Base-by-base conservation (phyloP, 306 rosid genomes). In the Ormosia emarginata region DNA sequence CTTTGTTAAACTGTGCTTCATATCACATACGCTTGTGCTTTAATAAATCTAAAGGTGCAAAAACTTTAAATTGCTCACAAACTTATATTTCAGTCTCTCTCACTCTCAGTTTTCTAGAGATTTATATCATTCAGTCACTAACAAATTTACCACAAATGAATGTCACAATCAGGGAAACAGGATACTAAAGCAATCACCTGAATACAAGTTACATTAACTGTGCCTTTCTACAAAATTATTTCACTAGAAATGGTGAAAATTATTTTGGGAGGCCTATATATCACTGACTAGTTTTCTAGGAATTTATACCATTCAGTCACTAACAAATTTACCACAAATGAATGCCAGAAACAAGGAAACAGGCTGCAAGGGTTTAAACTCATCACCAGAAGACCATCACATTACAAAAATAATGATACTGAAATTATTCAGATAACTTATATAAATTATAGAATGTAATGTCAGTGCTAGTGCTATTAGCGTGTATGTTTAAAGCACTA, bases 361-460 rank as follows among this genome's bases (percentile, higher is more conserved):
- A 41, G 43, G 61, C 12, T 85, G 57, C 37, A 71, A 57, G 56
- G 66, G 36, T 18, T 63, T 64, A 70, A 82, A 75, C 14, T 53
- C 69, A 32, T 77, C 41, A 12, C 58, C 33, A 29, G 50, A 69
- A 18, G 10, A 44, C 32, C 61, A 14, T 62, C 5, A 10, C 50
- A 85, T 9, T 4, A 75, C 30, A 50, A 43, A 44, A 33, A 79
- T 47, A 67, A 57, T 15, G 46, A 62, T 34, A 68, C 52, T n/a
- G 14, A 34, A 58, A 69, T n/a, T 30, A 81, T 46, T 14, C 36
- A 30, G 7, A 83, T 52, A 70, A 70, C 29, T 29, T 50, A 67
- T 64, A 8, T 33, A 66, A 68, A 71, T n/a, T 14, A 66, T 4
- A 5, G 11, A 24, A 18, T 7, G 59, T 34, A 82, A 67, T 50